Evolutionary conservation across 2,329 filamentous ascomycete species (phyloP).

Genomic region (Monilinia vaccinii-corymbosi): DNA sequence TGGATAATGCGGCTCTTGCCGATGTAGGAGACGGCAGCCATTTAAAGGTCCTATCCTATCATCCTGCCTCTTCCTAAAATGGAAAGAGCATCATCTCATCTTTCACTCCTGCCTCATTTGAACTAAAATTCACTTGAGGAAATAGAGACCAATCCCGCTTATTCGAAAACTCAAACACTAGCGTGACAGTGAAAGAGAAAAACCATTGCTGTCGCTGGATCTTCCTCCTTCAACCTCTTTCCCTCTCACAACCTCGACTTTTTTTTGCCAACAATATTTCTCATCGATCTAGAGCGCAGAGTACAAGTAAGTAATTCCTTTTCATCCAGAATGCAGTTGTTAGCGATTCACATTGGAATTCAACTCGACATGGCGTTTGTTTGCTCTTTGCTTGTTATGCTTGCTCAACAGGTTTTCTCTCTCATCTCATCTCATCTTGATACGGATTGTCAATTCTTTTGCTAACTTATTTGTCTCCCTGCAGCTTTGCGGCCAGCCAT

Average conservation of each 20-base stretch:
- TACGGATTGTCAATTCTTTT: background rate
- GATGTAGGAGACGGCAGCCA: background rate
- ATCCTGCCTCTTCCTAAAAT: background rate
- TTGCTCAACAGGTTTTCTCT: background rate
- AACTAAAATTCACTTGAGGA: background rate
- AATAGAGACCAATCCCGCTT: background rate
- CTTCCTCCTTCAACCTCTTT: background rate
- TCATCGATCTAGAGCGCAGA: background rate
- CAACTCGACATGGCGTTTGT: background rate
- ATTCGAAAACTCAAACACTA: background rate
- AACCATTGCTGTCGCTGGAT: background rate
- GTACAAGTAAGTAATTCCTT: background rate
- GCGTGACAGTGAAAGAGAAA: background rate
- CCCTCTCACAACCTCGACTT: background rate
- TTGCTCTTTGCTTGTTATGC: background rate
- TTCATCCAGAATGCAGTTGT: background rate
- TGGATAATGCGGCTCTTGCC: background rate
- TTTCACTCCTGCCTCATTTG: background rate
- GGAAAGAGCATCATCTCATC: background rate
- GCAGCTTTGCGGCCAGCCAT: background rate
- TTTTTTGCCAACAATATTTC: background rate
- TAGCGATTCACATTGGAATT: background rate
- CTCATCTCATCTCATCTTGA: background rate
- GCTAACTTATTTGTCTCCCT: background rate
- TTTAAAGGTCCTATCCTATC: background rate